Evolutionary conservation across 148 eudicot genomes (phyloP).

Genomic region (Simmondsia chinensis): DNA sequence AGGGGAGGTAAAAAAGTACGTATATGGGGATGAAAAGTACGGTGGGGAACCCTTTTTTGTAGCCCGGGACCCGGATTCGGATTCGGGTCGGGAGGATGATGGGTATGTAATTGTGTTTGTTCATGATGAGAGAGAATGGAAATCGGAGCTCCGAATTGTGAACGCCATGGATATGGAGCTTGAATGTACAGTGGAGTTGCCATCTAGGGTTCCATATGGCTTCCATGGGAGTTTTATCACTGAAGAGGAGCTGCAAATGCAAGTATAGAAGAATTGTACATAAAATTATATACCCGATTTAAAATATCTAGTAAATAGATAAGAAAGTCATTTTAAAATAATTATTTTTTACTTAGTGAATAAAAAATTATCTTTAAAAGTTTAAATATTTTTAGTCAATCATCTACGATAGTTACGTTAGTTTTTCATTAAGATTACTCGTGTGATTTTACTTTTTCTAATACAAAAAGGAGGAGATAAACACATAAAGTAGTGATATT

Average conservation of each 20-base stretch:
- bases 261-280: too few relatives aligned
- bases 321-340: too few relatives aligned
- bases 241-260: slow-evolving; percentile 6
- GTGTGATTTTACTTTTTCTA: too few relatives aligned
- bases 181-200: slow-evolving; percentile 31
- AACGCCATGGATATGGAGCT: slow-evolving; percentile 34
- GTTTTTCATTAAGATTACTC: too few relatives aligned
- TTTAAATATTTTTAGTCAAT: too few relatives aligned
- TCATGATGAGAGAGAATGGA: slow-evolving; percentile 30
- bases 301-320: too few relatives aligned
- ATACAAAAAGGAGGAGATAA: too few relatives aligned
- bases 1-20: slow-evolving; percentile 23
- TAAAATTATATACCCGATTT: too few relatives aligned
- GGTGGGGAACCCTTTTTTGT: slow-evolving; percentile 60
- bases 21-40: slow-evolving; percentile 29
- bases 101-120: slow-evolving; percentile 28
- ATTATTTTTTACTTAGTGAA: too few relatives aligned
- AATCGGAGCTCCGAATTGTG: slow-evolving; percentile 36
- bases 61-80: not conserved
- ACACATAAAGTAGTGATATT: too few relatives aligned
- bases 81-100: slow-evolving; percentile 16
- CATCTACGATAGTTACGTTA: too few relatives aligned
- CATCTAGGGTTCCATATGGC: slow-evolving; percentile 58
- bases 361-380: too few relatives aligned
- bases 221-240: slow-evolving; percentile 58